A percentile compares a stretch with the other conserved stretches of the same genome.
Evolutionary conservation across 768 basidiomycete species (phyloP).

Genomic region (Suillus tomentosus): DNA sequence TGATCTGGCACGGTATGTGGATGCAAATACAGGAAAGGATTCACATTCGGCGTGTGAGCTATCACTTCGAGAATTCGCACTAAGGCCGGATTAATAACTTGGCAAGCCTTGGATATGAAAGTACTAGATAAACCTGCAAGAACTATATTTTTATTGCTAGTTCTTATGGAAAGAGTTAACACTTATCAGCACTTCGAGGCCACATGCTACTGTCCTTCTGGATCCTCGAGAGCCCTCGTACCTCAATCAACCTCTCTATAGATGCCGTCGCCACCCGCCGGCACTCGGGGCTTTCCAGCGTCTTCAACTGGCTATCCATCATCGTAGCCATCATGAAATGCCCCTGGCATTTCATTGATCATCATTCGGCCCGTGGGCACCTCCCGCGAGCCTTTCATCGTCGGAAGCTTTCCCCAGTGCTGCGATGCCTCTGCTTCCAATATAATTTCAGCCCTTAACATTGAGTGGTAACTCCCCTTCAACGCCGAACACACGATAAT

Average conservation of each 20-base stretch:
- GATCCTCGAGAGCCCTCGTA: conserved; percentile 27
- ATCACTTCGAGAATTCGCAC: not conserved
- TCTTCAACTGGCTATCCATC: conserved; percentile 75
- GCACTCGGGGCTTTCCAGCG: conserved; percentile 56
- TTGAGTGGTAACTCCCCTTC: conserved; percentile 77
- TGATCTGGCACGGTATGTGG: conserved; percentile 18
- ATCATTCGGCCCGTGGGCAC: conserved; percentile 64
- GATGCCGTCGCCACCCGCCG: conserved; percentile 63
- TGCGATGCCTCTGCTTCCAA: conserved; percentile 22
- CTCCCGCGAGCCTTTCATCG: conserved; percentile 62
- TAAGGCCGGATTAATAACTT: not conserved
- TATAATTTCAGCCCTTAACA: conserved; percentile 55
- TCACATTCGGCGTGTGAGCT: not conserved
- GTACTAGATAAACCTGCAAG: not conserved
- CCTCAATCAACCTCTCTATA: conserved; percentile 49
- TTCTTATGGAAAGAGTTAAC: not conserved
- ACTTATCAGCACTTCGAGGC: not conserved
- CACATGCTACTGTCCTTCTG: not conserved
- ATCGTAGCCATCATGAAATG: conserved; percentile 86
- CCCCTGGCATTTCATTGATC: conserved; percentile 45
- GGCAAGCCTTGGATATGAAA: not conserved
- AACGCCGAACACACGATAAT: conserved; percentile 87
- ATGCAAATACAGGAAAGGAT: conserved; percentile 24
- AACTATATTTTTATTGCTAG: not conserved
- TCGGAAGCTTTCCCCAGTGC: conserved; percentile 42